Evolutionary conservation across 116 monocot genomes (phyloP).

Genomic region (Papilionanthe hybrid): DNA sequence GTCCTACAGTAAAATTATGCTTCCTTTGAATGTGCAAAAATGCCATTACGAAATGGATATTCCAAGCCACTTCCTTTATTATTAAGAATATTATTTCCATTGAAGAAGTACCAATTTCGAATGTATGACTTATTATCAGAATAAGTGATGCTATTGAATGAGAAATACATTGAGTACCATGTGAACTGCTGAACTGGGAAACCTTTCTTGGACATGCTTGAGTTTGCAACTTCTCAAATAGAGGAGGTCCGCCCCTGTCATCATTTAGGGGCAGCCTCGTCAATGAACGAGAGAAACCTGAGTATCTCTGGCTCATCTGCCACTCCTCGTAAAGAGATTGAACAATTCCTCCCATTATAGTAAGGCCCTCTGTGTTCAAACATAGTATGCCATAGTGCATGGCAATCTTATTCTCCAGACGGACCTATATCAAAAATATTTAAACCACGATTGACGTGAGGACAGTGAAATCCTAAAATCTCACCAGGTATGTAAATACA

Average conservation of each 20-base stretch:
- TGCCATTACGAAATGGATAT: too few species aligned
- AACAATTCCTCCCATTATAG: slow-evolving; percentile 70
- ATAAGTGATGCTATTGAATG: background rate
- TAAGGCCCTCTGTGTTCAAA: slow-evolving; percentile 58
- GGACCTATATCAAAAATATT: slow-evolving; percentile 37
- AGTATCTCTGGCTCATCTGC: slow-evolving; percentile 81
- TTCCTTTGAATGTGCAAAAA: too few species aligned
- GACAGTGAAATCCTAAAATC: background rate
- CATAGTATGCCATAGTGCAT: slow-evolving; percentile 74
- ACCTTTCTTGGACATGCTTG: slow-evolving; percentile 12
- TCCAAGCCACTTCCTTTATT: too few species aligned
- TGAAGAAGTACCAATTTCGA: background rate
- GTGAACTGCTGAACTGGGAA: slow-evolving; percentile 10
- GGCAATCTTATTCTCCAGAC: slow-evolving; percentile 62
- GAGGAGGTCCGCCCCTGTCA: slow-evolving; percentile 62
- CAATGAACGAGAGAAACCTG: slow-evolving; percentile 58
- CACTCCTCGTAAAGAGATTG: slow-evolving; percentile 86
- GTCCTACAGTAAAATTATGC: too few species aligned
- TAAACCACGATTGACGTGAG: background rate
- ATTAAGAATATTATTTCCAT: too few species aligned
- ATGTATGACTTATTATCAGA: background rate
- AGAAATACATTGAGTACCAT: slow-evolving; percentile 27
- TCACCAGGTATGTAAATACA: background rate
- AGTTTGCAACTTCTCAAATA: slow-evolving; percentile 74
- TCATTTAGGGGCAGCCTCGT: slow-evolving; percentile 34